Evolutionary conservation across 2,329 filamentous ascomycete species (phyloP), one percentile per base, ranked within the genome.

Genomic region (Cladosporium sp.): DNA sequence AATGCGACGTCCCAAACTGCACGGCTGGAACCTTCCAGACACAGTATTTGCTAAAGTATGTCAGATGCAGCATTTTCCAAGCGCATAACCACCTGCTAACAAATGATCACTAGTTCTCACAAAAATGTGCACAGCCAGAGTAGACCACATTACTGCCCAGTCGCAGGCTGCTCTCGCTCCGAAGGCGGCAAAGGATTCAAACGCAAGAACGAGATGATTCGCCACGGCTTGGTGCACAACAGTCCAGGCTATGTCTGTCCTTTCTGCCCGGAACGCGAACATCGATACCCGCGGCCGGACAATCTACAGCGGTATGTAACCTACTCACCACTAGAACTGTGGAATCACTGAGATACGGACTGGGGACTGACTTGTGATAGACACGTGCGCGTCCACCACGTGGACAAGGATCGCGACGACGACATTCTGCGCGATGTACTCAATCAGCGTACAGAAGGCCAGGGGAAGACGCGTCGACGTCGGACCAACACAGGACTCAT

Each of bases 161-260:
- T 88, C 10, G 77, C 80, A 28, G 83, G 80, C 4, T 90, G 87
- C 71, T 79, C 85, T 14, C 83, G 87, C 47, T 83, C 80, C n/a
- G 80, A 85, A 68, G 85, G 86, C n/a, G 87, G 87, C 24, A 87
- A 87, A 72, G 87, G 87, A 1, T 90, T 90, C 80, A 90, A 90
- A 74, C 82, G 87, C 36, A 89, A 89, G 74, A 90, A 90, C 69
- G 87, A 90, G 74, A 89, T 90, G 87, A 88, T 89, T 68, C 81
- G 87, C n/a, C 87, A 90, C 74, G 93, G 94, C 1, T 85, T 98
- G 3, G 95, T 98, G 4, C 95, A 99, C 75, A 90, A 93, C 70
- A 96, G 92, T 8, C 95, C 95, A 1, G 94, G 94, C 67, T 99
- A 98, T 74, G 89, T 97, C 34, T 99, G 95, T 77, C 95, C 95